These are phyloP conservation scores for Yamadazyma philogaea DNA, from an alignment of 805 yeast species.

Conservation along the genomic window DNA sequence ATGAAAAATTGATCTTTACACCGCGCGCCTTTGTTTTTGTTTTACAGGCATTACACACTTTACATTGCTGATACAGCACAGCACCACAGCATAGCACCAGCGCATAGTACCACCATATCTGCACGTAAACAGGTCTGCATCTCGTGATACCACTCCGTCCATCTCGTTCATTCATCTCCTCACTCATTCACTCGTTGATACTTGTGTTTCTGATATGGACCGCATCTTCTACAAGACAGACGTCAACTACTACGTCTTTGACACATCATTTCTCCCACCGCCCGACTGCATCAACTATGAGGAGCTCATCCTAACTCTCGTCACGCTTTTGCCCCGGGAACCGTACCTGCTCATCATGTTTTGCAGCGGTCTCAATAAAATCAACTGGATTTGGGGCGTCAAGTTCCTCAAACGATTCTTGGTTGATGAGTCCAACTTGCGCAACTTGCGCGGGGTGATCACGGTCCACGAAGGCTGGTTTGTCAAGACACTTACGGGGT, in stretches of 20 bases:
- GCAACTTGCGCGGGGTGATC: conserved; percentile 55
- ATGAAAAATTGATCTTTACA: too few species aligned
- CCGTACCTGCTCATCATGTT: conserved; percentile 71
- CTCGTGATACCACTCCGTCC: not conserved
- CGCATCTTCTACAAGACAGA: conserved; percentile 13
- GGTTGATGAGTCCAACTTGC: conserved; percentile 42
- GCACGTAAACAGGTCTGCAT: too few species aligned
- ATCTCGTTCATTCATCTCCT: not conserved
- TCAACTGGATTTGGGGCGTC: conserved; percentile 69
- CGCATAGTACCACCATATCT: too few species aligned
- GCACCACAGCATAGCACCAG: too few species aligned
- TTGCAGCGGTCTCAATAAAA: conserved; percentile 73
- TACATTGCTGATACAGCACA: too few species aligned
- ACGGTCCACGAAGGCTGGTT: conserved; percentile 92
- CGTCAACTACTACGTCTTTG: conserved; percentile 55
- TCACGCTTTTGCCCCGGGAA: conserved; percentile 55
- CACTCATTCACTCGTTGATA: not conserved
- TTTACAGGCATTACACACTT: too few species aligned
- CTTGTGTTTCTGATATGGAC: conserved; percentile 10
- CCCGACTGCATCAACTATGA: conserved; percentile 44
- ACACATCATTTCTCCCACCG: conserved; percentile 75
- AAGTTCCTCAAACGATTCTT: conserved; percentile 56
- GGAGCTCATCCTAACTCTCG: conserved; percentile 55
- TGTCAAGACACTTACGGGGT: conserved; percentile 70
- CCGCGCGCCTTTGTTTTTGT: too few species aligned